A percentile compares a stretch with the other conserved stretches of the same genome.
Conservation (phyloP, 2,329 filamentous ascomycete species). For the Hymenoscyphus fraxineus region DNA sequence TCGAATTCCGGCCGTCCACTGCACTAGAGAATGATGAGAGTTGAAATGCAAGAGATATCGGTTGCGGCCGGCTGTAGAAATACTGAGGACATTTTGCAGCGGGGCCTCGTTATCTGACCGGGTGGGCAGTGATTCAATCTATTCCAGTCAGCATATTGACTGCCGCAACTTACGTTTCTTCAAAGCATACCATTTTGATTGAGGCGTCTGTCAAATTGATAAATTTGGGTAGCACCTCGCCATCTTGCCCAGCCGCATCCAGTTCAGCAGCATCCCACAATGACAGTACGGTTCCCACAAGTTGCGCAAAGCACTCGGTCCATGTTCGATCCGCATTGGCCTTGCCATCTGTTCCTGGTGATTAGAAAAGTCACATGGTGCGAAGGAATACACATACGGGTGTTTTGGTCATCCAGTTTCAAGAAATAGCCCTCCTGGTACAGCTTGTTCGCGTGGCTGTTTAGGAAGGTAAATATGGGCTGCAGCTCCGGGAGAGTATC, state of each 20-base stretch:
- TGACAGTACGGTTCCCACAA: conserved; percentile 91
- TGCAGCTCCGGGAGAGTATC: conserved; percentile 90
- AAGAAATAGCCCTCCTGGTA: conserved; percentile 98
- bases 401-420: conserved; percentile 92
- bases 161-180: conserved; percentile 6
- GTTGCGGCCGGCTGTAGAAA: conserved; percentile 93
- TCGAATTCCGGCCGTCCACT: conserved; percentile 94
- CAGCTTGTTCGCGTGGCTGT: conserved; percentile 91
- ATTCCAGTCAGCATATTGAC: conserved; percentile 23
- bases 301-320: conserved; percentile 95
- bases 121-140: conserved; percentile 89
- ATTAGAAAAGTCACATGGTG: conserved; percentile 31
- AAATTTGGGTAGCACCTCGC: conserved; percentile 84
- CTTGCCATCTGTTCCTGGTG: conserved; percentile 63
- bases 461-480: conserved; percentile 90
- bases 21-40: conserved; percentile 84
- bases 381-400: conserved; percentile 57
- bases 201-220: conserved; percentile 97
- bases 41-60: conserved; percentile 96
- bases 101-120: conserved; percentile 72
- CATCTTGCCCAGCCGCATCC: conserved; percentile 79
- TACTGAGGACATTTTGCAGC: conserved; percentile 89
- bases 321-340: conserved; percentile 83
- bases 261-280: conserved; percentile 93
- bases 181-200: conserved; percentile 79